These are phyloP conservation scores for Xerocomus amazonicus DNA, from an alignment of 1,284 basidiomycete species.

Conservation along the genomic window DNA sequence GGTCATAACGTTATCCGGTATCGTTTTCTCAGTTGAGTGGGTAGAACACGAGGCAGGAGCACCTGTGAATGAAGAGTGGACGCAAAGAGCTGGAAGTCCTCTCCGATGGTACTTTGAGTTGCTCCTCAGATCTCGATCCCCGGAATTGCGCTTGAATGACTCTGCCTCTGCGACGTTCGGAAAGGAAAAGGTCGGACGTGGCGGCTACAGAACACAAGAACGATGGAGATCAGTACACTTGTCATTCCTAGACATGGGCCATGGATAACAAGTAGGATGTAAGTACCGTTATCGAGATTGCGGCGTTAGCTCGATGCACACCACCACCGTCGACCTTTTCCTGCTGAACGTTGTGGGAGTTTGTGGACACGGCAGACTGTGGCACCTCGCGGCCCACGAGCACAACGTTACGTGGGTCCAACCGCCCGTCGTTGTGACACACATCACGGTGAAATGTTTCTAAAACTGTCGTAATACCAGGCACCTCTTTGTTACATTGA, in stretches of 20 bases:
- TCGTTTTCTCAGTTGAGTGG: constrained; percentile 7
- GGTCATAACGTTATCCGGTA: constrained; percentile 3
- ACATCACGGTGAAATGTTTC: constrained; percentile 20
- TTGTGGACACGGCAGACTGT: constrained; percentile 2
- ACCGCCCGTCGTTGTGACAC: constrained; percentile 15
- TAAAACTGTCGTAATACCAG: constrained; percentile 29
- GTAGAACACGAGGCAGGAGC: constrained; percentile 16
- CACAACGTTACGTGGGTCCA: constrained; percentile 15
- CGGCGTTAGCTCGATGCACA: constrained; percentile 28
- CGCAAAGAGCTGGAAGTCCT: constrained; percentile 21
- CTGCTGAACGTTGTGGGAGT: constrained; percentile 14
- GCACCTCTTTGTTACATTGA: constrained; percentile 13
- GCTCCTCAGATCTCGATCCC: constrained; percentile 13
- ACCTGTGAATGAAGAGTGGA: constrained; percentile 14
- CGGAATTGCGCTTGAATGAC: constrained; percentile 8
- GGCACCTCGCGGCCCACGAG: constrained; percentile 3
- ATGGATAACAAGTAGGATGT: constrained; percentile 15
- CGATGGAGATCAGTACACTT: constrained; percentile 16
- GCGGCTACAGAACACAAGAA: constrained; percentile 22
- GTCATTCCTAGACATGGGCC: constrained; percentile 13
- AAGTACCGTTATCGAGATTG: constrained; percentile 36
- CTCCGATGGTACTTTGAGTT: constrained; percentile 13
- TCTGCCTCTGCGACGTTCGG: constrained; percentile 10
- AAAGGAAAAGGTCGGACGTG: constrained; percentile 16
- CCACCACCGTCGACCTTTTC: constrained; percentile 25